phyloP scores from a whole-genome alignment of 108 stramenopile species.

The Pseudonitzschia multiseries region DNA sequence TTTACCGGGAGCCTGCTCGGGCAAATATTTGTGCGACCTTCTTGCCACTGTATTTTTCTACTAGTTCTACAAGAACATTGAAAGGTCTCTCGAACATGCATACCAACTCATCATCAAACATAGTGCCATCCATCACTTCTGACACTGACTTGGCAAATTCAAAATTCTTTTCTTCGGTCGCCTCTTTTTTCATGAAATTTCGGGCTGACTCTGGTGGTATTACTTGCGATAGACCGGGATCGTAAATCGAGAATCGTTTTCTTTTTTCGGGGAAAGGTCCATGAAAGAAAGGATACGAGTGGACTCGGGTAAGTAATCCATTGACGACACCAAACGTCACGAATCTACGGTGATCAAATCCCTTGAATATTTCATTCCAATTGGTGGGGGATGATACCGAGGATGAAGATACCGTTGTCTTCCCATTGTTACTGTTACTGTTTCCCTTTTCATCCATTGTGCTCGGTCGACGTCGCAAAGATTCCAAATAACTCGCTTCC shows the following conservation, averaged over 20 bases:
- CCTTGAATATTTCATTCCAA: slow-evolving; percentile 62
- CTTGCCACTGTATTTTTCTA: slow-evolving; percentile 33
- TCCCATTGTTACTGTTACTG: slow-evolving; percentile 13
- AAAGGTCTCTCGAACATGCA: slow-evolving; percentile 69
- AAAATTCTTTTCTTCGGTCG: slow-evolving; percentile 17
- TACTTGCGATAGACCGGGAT: not conserved
- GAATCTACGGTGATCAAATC: slow-evolving; percentile 84
- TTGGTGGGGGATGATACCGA: slow-evolving; percentile 29
- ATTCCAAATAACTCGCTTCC: slow-evolving; percentile 22
- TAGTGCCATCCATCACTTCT: slow-evolving; percentile 68
- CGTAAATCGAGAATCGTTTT: not conserved
- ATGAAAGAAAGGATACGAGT: slow-evolving; percentile 72
- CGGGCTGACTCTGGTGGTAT: slow-evolving; percentile 1
- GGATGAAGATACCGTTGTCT: not conserved
- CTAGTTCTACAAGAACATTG: slow-evolving; percentile 52
- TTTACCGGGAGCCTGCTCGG: not conserved
- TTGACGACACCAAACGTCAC: slow-evolving; percentile 84
- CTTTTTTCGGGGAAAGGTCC: slow-evolving; percentile 22
- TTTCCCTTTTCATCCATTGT: not conserved
- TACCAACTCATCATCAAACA: slow-evolving; percentile 79
- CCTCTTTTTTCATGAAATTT: not conserved
- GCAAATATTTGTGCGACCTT: slow-evolving; percentile 28
- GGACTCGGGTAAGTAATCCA: slow-evolving; percentile 79
- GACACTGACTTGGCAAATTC: slow-evolving; percentile 42
- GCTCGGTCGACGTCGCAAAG: not conserved